These are phyloP conservation scores for Incumbomyces delicatus DNA, from an alignment of 2,329 filamentous ascomycete species.

Conservation along the genomic window DNA sequence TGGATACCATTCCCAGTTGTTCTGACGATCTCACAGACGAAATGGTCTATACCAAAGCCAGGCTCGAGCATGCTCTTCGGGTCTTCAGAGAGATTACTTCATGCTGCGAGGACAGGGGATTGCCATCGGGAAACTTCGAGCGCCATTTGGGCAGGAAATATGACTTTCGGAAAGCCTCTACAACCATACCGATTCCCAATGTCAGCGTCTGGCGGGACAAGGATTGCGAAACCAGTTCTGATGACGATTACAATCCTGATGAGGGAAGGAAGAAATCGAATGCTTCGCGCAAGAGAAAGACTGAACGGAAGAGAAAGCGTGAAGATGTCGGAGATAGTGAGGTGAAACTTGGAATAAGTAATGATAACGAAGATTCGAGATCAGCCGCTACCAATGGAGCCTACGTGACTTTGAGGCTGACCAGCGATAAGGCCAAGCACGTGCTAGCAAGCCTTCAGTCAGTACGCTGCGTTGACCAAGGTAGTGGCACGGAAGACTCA, in stretches of 20 bases:
- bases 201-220: conserved; percentile 8
- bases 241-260: conserved; percentile 5
- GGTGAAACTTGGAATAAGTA: neutral
- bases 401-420: conserved; percentile 3
- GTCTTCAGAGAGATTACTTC: conserved; percentile 9
- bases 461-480: neutral
- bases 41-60: conserved; percentile 12
- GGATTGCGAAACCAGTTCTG: neutral
- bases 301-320: conserved; percentile 1
- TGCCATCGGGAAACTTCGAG: conserved; percentile 2
- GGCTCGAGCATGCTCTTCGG: conserved; percentile 11
- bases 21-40: conserved; percentile 4
- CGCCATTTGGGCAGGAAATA: conserved; percentile 12
- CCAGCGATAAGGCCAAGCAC: neutral
- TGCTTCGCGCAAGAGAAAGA: neutral
- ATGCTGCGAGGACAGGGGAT: neutral
- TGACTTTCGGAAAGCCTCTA: conserved; percentile 4
- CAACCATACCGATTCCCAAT: neutral
- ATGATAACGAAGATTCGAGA: neutral
- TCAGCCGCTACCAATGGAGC: neutral
- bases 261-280: conserved; percentile 1
- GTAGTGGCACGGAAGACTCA: neutral
- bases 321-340: neutral
- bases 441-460: neutral
- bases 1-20: conserved; percentile 2